Evolutionary conservation across 192 early-diverging fungal species (phyloP).

Genomic region (Rhizoclosmatium globosum): DNA sequence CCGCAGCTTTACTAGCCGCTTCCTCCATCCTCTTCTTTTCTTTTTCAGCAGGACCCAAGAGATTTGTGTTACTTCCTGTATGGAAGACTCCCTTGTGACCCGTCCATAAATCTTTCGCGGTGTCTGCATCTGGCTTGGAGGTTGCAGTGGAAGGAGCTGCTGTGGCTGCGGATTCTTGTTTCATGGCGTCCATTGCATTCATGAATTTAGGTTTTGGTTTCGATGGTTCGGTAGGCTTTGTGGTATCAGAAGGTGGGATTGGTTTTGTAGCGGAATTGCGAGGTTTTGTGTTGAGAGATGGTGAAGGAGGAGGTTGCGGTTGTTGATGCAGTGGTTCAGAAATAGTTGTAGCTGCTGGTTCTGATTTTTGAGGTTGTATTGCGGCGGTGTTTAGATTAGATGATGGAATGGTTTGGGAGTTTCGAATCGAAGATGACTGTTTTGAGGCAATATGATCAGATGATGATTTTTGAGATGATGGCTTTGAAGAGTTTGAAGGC

Average conservation of each 20-base stretch:
- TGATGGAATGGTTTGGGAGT: no score
- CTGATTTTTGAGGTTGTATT: not conserved
- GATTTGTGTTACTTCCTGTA: not conserved
- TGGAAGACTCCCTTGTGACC: not conserved
- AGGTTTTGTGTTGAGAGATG: not conserved
- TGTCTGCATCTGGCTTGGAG: not conserved
- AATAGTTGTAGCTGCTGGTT: not conserved
- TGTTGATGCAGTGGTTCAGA: not conserved
- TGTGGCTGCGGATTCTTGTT: not conserved
- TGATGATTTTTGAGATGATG: no score
- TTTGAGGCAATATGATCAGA: no score
- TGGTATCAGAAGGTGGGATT: not conserved
- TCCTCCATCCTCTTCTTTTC: conserved; percentile 31
- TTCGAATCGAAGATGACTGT: no score
- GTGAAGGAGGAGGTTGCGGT: not conserved
- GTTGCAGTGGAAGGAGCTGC: conserved; percentile 1
- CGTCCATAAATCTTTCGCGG: not conserved
- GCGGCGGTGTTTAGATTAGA: not conserved
- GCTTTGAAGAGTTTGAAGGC: no score
- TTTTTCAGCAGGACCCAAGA: conserved; percentile 32
- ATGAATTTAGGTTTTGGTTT: conserved; percentile 40
- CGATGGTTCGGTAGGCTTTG: not conserved
- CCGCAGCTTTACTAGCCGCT: not conserved
- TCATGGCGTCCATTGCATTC: conserved; percentile 54
- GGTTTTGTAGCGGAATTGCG: not conserved